Base-by-base conservation (phyloP, 495 filamentous ascomycete genomes). In the Bacidia gigantensis region DNA sequence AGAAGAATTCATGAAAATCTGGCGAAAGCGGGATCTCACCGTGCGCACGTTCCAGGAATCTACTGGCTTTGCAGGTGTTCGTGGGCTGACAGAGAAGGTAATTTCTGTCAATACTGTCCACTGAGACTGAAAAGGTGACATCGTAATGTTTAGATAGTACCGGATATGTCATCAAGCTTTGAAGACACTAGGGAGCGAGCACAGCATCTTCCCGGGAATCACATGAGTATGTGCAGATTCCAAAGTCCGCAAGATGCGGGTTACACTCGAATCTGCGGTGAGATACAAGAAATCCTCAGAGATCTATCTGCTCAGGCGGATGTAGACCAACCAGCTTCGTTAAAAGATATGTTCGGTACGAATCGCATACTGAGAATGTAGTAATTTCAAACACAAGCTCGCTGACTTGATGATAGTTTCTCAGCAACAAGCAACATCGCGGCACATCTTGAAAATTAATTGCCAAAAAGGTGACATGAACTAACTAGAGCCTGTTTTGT, bases 171-270 rank as follows among this genome's bases (percentile, higher is more conserved):
- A 3, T 50, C 47, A 11, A 26, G 23, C n/a, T 38, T 50, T 24
- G 47, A 35, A 12, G 47, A 50, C 32, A 22, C 23, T 14, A 24
- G 47, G n/a, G 47, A 50, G 24, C 47, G 47, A 11, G 47, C 47
- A 17, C 18, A 50, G 21, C 47, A 50, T 35, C 25, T 50, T 26
- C n/a, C 25, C 18, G 47, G 23, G n/a, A 50, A 50, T 20, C 47
- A 50, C 14, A 50, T 50, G 47, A 29, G 38, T 12, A 38, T 50
- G 47, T 50, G 47, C 38, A 29, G 25, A 35, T 50, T 50, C 20
- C 1, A 18, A 5, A 50, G 20, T n/a, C 26, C 12, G 3, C 14
- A 5, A 7, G 47, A 29, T 32, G 11, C 47, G 14, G 47, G 26
- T 5, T 50, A 50, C n/a, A 20, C 12, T 24, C 47, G 38, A 35